These are phyloP conservation scores for Fusarium humuli DNA, from an alignment of 2,329 filamentous ascomycete species.

Conservation along the genomic window DNA sequence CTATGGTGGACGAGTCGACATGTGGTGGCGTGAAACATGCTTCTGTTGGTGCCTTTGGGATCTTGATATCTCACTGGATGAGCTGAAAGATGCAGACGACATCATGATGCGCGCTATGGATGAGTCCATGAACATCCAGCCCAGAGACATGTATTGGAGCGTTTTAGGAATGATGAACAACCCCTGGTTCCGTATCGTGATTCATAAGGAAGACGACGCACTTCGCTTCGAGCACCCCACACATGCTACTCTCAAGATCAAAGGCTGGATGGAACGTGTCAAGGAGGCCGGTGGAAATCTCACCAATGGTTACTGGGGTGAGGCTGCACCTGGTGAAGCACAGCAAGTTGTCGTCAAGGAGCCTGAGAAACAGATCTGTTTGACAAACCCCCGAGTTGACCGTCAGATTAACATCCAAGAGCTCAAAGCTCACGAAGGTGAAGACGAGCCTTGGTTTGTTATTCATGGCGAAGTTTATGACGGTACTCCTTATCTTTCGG, in stretches of 20 bases:
- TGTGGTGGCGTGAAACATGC: conserved; percentile 82
- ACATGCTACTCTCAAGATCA: conserved; percentile 78
- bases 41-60: conserved; percentile 98
- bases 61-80: conserved; percentile 71
- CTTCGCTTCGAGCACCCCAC: conserved; percentile 91
- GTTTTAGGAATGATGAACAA: conserved; percentile 99
- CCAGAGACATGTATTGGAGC: conserved; percentile 95
- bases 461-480: conserved; percentile 91
- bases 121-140: conserved; percentile 86
- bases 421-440: conserved; percentile 73
- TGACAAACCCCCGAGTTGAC: conserved; percentile 77
- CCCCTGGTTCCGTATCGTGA: conserved; percentile 87
- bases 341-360: conserved; percentile 59
- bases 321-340: conserved; percentile 68
- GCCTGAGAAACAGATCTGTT: conserved; percentile 74
- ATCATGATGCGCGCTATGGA: conserved; percentile 91
- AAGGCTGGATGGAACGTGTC: conserved; percentile 93
- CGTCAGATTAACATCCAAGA: conserved; percentile 76
- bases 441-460: conserved; percentile 84
- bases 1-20: conserved; percentile 81
- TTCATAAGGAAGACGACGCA: conserved; percentile 71
- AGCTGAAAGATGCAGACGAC: conserved; percentile 73
- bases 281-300: conserved; percentile 86
- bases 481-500: conserved; percentile 81
- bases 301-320: conserved; percentile 86